Base-by-base conservation (phyloP, 768 basidiomycete genomes). In the Grammothele lineata region DNA sequence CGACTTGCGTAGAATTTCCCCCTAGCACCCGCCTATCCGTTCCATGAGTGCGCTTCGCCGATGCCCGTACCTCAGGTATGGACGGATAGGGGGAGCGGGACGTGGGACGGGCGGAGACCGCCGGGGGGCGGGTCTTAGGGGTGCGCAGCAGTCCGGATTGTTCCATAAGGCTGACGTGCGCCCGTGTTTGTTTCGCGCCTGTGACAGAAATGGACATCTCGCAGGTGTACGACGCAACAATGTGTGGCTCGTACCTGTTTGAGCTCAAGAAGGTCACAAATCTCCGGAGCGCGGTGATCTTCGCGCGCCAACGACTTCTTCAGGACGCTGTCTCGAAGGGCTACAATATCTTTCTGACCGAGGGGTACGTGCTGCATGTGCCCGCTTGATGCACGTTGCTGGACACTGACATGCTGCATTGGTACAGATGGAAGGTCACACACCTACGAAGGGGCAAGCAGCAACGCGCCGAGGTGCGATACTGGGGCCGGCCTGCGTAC, bases 381-480 rank as follows among this genome's bases (percentile, higher is more conserved):
- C 18, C 30, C 3, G 26, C 38, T 33, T 39, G 9, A 30, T 27
- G 37, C 34, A 17, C 3, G 3, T 40, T 19, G 34, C 7, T n/a
- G 5, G 8, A 38, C 14, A n/a, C 39, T 50, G 11, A 42, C 30
- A 10, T 37, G 14, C 2, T 17, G 14, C 8, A 8, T 3, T 6
- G 10, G 5, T 12, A 35, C 25, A 56, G 55, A 40, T 56, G 55
- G 55, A 47, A 41, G 8, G 45, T 56, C 10, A 46, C 55, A 10
- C 49, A 45, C 40, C 52, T 53, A 9, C 57, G 52, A 22, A 43
- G 37, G n/a, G 81, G 75, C 43, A 80, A 78, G 56, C 67, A 67
- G 25, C 72, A 83, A 65, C 77, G 88, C 23, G 70, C 87, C 30
- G 79, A 87, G 59, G 77, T 90, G 17, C 74, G 76, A 49, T 90